phyloP scores from a whole-genome alignment of 2,329 filamentous ascomycete genomes.

The Xylariaceae sp. region DNA sequence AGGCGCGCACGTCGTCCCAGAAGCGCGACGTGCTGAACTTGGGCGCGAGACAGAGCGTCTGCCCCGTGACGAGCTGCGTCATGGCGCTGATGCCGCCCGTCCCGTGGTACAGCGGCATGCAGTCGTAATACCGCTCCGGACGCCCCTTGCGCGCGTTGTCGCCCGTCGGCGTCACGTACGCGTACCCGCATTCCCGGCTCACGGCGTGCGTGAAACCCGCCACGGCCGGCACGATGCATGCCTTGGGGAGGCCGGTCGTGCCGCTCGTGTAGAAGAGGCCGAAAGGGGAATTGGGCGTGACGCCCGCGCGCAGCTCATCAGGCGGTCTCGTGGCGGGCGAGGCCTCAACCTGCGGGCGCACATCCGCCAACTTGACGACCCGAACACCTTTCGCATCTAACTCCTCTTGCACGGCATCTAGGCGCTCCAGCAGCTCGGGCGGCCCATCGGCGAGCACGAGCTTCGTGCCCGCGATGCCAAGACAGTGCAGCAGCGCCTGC shows the following conservation, averaged over 20 bases:
- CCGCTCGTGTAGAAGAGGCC: constrained; percentile 77
- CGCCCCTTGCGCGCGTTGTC: constrained; percentile 31
- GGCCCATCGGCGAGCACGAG: constrained; percentile 67
- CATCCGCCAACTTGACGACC: constrained; percentile 60
- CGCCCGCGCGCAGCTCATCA: constrained; percentile 59
- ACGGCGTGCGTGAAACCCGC: constrained; percentile 44
- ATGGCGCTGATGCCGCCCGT: constrained; percentile 70
- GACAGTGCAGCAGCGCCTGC: constrained; percentile 69
- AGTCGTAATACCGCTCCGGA: constrained; percentile 72
- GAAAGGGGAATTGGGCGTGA: constrained; percentile 61
- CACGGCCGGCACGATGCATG: constrained; percentile 64
- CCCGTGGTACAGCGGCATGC: constrained; percentile 80
- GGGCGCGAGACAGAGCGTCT: constrained; percentile 67
- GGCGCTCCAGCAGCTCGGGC: constrained; percentile 57
- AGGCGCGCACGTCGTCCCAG: constrained; percentile 75
- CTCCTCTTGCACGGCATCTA: constrained; percentile 63
- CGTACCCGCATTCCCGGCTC: constrained; percentile 42
- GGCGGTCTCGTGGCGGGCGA: constrained; percentile 58
- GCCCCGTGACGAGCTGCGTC: constrained; percentile 57
- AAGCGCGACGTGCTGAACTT: constrained; percentile 74
- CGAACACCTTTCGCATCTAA: constrained; percentile 59
- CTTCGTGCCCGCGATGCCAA: constrained; percentile 62
- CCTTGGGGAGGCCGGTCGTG: constrained; percentile 79
- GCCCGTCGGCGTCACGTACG: constrained; percentile 39
- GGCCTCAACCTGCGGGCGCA: constrained; percentile 50